Percentiles rank a stretch among this genome's conserved stretches.
Evolutionary conservation across 257 asterid species (phyloP).

Genomic region (Gentiana straminea): DNA sequence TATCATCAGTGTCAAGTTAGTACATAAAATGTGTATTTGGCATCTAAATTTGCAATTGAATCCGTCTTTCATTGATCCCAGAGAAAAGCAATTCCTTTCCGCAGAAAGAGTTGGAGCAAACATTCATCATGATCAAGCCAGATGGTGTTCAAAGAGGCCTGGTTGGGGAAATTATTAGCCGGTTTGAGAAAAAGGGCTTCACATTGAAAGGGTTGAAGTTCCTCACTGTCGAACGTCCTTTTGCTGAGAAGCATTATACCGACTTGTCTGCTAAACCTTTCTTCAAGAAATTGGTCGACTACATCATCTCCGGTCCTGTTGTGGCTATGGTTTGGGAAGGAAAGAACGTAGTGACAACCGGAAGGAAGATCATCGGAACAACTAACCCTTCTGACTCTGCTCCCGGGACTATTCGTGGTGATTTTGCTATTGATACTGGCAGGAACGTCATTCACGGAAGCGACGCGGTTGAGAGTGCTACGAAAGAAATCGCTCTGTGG

Average conservation of each 20-base stretch:
- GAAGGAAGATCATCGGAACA: slow-evolving; percentile 80
- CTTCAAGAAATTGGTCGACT: slow-evolving; percentile 62
- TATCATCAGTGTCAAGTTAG: no score
- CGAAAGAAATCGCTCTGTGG: slow-evolving; percentile 91
- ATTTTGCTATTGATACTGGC: slow-evolving; percentile 68
- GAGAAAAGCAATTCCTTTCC: no score
- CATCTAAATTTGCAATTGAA: background rate
- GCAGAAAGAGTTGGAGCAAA: no score
- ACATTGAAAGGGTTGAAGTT: slow-evolving; percentile 48
- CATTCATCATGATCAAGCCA: no score
- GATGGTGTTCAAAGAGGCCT: no score
- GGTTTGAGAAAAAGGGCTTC: background rate
- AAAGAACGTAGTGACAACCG: slow-evolving; percentile 61
- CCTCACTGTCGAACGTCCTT: slow-evolving; percentile 50
- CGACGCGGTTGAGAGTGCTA: slow-evolving; percentile 33
- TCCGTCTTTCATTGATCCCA: no score
- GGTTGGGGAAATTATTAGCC: no score
- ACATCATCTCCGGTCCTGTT: slow-evolving; percentile 75
- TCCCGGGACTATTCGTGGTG: slow-evolving; percentile 91
- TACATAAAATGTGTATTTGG: no score
- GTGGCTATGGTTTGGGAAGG: slow-evolving; percentile 96
- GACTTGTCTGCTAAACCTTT: slow-evolving; percentile 74
- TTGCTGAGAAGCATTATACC: slow-evolving; percentile 75
- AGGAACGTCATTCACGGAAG: no score
- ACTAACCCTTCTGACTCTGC: slow-evolving; percentile 80